Evolutionary conservation across 768 basidiomycete species (phyloP), one percentile per base, ranked within the genome.

Genomic region (Russula abietina): DNA sequence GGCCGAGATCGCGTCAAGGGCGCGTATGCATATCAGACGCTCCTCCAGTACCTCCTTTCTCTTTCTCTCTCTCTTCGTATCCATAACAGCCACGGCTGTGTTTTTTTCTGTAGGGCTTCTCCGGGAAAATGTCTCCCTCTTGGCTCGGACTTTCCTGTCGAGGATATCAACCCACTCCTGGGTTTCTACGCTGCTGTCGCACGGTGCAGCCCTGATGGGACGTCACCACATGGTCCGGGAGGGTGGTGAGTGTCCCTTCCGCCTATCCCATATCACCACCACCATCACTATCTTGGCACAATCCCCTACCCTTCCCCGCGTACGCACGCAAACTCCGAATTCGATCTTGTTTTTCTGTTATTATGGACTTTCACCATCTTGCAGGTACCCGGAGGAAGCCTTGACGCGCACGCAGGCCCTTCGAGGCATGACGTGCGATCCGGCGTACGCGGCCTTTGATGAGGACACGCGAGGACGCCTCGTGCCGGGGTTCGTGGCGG

Each of bases 61-160:
- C 6, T 6, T 10, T 54, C 10, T 4, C 6, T 51, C 56, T 46
- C 38, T 51, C n/a, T n/a, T 55, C 16, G 36, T 39, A 33, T 36
- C 8, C 38, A 24, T 30, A 12, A 22, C n/a, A 24, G 48, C 19
- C 17, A 32, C 55, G 50, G 28, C 36, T 41, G 24, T 55, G 28
- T 55, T 9, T 50, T 50, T 38, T 33, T 26, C 22, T 22, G 32
- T 59, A 87, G 83, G 62, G 72, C 73, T 3, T 87, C 88, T 12
- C 76, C 72, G 6, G 73, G 75, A n/a, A 73, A 79, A 0, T 72
- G 85, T 16, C 79, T 95, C 2, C 86, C 93, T 0, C 79, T 98
- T 1, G 95, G 96, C 2, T 92, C 93, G 3, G 95, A 98, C 72
- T 97, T 98, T 73, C 96, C 96, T 0, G 86, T 98, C 3, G 95